Conservation (phyloP, 2,329 filamentous ascomycete species). For the Juglanconis oblonga region DNA sequence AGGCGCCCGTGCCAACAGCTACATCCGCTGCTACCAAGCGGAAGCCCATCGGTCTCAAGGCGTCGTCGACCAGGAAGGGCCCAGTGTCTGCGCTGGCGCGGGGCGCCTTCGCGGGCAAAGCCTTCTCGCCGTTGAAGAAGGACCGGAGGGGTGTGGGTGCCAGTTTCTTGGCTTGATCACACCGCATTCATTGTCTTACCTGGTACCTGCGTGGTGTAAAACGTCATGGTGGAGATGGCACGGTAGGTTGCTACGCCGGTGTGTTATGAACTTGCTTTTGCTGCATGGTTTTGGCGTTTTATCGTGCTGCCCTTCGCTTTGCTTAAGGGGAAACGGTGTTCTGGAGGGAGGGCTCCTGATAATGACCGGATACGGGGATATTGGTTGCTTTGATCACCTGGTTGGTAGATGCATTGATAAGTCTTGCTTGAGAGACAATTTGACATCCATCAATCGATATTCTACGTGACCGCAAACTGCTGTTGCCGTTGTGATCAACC, state of each 20-base stretch:
- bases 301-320: neutral
- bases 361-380: neutral
- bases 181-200: neutral
- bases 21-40: conserved; percentile 21
- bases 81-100: conserved; percentile 27
- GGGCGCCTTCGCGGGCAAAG: conserved; percentile 48
- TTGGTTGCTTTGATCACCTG: neutral
- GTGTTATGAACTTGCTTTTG: conserved; percentile 2
- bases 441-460: neutral
- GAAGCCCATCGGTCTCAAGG: conserved; percentile 20
- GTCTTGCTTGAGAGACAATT: neutral
- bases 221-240: neutral
- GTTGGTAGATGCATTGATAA: neutral
- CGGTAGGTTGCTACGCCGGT: neutral
- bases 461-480: neutral
- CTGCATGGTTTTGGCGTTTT: conserved; percentile 11
- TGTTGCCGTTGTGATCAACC: neutral
- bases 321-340: conserved; percentile 4
- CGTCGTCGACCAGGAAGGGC: conserved; percentile 11
- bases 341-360: neutral
- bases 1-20: conserved; percentile 18
- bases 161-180: conserved; percentile 53
- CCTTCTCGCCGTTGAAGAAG: conserved; percentile 72
- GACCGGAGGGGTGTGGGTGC: conserved; percentile 61
- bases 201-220: neutral